Evolutionary conservation across 805 yeast genomes (phyloP), one percentile per base, ranked within the genome.

Genomic region (Lipomyces oligophaga): DNA sequence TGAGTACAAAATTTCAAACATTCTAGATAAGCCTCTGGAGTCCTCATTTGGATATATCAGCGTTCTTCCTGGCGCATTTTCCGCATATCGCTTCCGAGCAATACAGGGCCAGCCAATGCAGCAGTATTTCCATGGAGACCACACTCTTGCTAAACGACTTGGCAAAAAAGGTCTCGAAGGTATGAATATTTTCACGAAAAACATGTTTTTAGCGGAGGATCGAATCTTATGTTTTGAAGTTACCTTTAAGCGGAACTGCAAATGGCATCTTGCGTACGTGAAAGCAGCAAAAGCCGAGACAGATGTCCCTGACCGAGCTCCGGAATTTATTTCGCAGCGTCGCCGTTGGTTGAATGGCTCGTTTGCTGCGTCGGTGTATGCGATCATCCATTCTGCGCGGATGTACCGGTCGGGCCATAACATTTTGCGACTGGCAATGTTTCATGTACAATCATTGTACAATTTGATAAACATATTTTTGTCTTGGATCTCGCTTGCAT

Each of bases 341-440:
- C 72, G 85, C 60, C 71, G 85, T 58, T 80, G 85, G 85, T 68
- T 80, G 48, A 80, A 80, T 60, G 85, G 85, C 36, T 79, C 84
- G 1, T 80, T 80, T 59, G 81, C 81, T 34, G 85, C 85, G 1
- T 79, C 79, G 37, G 70, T 78, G 35, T 78, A 78, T 55, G 63
- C 78, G 1, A 65, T 79, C 54, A 74, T 67, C 43, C 82, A 79
- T 57, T 78, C 78, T 59, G 72, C 74, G 15, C 72, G 78, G 45
- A 57, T 79, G 31, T 79, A 80, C 72, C 51, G 66, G n/a, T 73
- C 81, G 5, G 67, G 75, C 13, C 85, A 79, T 63, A 73, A 77
- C 28, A 38, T 69, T 11, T 62, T 71, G 28, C 71, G 84, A 45
- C 70, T 77, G 59, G 21, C 78, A 10, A 67, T 70, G 49, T 66